These are phyloP conservation scores for Cyberlindnera bimundalis DNA, from an alignment of 805 yeast genomes.

Conservation along the genomic window DNA sequence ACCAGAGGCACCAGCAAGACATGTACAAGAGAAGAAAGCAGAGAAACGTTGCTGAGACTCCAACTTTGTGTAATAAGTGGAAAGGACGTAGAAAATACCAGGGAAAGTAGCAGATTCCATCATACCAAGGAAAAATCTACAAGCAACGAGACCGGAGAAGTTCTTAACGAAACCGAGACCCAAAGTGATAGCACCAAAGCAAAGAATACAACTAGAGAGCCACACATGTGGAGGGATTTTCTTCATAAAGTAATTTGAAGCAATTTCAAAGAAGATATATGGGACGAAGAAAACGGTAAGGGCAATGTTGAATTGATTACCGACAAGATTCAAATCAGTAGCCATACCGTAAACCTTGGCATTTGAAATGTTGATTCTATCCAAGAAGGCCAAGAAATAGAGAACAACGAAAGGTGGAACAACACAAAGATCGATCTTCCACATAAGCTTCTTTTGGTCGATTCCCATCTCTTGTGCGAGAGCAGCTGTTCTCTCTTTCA, in stretches of 20 bases:
- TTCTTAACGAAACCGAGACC: conserved; percentile 41
- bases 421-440: conserved; percentile 57
- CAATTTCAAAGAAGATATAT: conserved; percentile 37
- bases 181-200: conserved; percentile 41
- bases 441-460: conserved; percentile 51
- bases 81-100: conserved; percentile 44
- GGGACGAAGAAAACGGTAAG: conserved; percentile 48
- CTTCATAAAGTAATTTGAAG: conserved; percentile 38
- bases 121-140: conserved; percentile 49
- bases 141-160: conserved; percentile 45
- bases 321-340: conserved; percentile 46
- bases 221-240: conserved; percentile 38
- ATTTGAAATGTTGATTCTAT: conserved; percentile 79
- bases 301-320: conserved; percentile 41
- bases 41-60: conserved; percentile 48
- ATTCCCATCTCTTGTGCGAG: conserved; percentile 46
- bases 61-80: conserved; percentile 45
- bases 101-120: conserved; percentile 55
- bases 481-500: conserved; percentile 23
- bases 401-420: conserved; percentile 75
- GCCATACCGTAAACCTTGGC: conserved; percentile 72
- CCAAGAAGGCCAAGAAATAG: conserved; percentile 74
- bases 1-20: conserved; percentile 54
- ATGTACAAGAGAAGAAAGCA: conserved; percentile 48
- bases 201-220: conserved; percentile 32